These are phyloP conservation scores for Luffa aegyptiaca DNA, from an alignment of 306 rosid species.

Conservation along the genomic window DNA sequence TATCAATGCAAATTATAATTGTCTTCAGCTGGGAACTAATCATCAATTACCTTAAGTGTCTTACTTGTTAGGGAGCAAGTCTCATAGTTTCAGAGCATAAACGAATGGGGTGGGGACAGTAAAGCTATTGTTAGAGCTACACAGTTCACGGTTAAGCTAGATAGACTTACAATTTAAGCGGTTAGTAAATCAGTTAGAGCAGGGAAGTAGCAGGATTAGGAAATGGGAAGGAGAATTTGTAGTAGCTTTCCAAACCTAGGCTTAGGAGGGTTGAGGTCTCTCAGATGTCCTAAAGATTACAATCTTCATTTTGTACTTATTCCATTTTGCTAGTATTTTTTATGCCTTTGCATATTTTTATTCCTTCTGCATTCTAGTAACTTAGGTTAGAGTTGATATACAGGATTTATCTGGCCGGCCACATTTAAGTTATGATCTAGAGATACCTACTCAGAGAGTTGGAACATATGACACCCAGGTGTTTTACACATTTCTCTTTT, in stretches of 20 bases:
- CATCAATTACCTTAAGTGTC: neutral
- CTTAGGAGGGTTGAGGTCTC: neutral
- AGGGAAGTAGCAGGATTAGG: neutral
- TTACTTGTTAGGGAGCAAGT: neutral
- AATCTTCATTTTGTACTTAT: neutral
- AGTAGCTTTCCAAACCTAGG: neutral
- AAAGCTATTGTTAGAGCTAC: neutral
- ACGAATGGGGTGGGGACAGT: neutral
- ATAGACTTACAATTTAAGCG: neutral
- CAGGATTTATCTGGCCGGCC: conserved; percentile 99
- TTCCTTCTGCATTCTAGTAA: neutral
- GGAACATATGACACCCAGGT: conserved; percentile 97
- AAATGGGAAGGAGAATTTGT: neutral
- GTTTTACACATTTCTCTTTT: conserved; percentile 11
- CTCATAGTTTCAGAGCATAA: neutral
- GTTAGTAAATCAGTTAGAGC: neutral
- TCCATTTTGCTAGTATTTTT: neutral
- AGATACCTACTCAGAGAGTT: conserved; percentile 78
- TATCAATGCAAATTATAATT: neutral
- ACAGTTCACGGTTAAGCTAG: neutral
- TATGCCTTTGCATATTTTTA: neutral
- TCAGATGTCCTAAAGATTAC: neutral
- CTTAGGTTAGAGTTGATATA: conserved; percentile 9
- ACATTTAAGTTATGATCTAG: conserved; percentile 60
- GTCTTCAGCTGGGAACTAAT: neutral